Evolutionary conservation across 176 grass and related monocot species (phyloP).

Genomic region (Carex littledalei): DNA sequence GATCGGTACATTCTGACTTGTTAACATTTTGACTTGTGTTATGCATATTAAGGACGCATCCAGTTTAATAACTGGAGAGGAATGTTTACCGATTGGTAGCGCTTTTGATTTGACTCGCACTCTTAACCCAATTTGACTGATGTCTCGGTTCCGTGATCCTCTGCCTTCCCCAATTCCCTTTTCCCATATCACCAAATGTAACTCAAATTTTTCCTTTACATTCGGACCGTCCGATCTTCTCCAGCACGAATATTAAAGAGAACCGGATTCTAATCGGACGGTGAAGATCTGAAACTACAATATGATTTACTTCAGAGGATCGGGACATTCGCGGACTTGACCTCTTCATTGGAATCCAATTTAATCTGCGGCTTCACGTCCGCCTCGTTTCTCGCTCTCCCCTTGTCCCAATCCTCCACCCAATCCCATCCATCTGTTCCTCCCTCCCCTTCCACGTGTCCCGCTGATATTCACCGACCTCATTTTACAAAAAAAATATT

Average conservation of each 20-base stretch:
- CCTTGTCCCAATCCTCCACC: slow-evolving; percentile 7
- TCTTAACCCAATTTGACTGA: slow-evolving; percentile 34
- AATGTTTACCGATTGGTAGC: not conserved
- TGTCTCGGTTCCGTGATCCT: not conserved
- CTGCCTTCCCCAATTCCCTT: not conserved
- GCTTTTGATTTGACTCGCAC: slow-evolving; percentile 19
- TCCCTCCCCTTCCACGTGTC: slow-evolving; percentile 22
- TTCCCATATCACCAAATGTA: too few species aligned
- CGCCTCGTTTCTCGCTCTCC: slow-evolving; percentile 20
- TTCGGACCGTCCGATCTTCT: too few species aligned
- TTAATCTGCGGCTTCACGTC: not conserved
- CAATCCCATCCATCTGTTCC: slow-evolving; percentile 31
- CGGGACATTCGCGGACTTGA: slow-evolving; percentile 20
- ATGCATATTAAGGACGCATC: not conserved
- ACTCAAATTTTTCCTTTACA: too few species aligned
- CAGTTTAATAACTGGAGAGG: not conserved
- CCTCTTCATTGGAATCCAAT: slow-evolving; percentile 11
- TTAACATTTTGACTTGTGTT: not conserved
- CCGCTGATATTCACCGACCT: slow-evolving; percentile 12
- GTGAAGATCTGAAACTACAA: too few species aligned
- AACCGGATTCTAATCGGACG: too few species aligned
- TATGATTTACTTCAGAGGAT: too few species aligned
- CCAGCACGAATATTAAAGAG: too few species aligned
- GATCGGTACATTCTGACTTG: not conserved
- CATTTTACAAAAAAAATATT: not conserved